These are phyloP conservation scores for Hapsidospora chrysogenum DNA, from an alignment of 495 filamentous ascomycete species.

Conservation along the genomic window DNA sequence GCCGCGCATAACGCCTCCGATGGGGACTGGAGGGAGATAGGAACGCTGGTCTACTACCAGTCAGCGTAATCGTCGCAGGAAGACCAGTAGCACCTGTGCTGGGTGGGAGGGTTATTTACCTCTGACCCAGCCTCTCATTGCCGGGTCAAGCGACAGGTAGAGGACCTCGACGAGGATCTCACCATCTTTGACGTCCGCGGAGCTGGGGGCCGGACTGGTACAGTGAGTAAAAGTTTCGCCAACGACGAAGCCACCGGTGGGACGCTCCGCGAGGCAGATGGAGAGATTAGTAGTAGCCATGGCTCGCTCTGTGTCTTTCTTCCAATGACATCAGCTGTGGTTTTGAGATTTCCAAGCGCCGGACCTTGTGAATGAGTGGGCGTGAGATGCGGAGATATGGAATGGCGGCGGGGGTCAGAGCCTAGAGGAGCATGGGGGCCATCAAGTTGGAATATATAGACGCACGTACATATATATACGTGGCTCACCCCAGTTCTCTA, in stretches of 20 bases:
- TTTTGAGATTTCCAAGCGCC: too few relatives aligned
- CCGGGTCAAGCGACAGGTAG: conserved; percentile 64
- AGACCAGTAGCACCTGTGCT: conserved; percentile 1
- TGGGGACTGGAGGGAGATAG: conserved; percentile 48
- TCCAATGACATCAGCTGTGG: too few relatives aligned
- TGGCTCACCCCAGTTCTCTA: too few relatives aligned
- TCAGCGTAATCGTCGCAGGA: not conserved
- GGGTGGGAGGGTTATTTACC: conserved; percentile 11
- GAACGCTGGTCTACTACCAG: conserved; percentile 34
- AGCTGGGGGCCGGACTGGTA: conserved; percentile 24
- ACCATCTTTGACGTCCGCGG: conserved; percentile 33
- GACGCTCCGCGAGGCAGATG: conserved; percentile 33
- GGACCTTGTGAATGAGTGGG: too few relatives aligned
- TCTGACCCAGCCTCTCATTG: conserved; percentile 62
- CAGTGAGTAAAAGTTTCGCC: conserved; percentile 37
- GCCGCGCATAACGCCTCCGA: conserved; percentile 54
- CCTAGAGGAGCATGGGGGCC: too few relatives aligned
- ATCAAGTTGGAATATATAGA: too few relatives aligned
- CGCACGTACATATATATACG: too few relatives aligned
- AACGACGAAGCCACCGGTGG: conserved; percentile 23
- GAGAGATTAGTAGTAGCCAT: conserved; percentile 31
- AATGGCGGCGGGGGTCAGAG: too few relatives aligned
- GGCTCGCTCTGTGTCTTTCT: too few relatives aligned
- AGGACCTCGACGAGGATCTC: conserved; percentile 47
- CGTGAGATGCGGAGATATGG: too few relatives aligned